Conservation (phyloP, 257 asterid species). For the Solanum dulcamara region DNA sequence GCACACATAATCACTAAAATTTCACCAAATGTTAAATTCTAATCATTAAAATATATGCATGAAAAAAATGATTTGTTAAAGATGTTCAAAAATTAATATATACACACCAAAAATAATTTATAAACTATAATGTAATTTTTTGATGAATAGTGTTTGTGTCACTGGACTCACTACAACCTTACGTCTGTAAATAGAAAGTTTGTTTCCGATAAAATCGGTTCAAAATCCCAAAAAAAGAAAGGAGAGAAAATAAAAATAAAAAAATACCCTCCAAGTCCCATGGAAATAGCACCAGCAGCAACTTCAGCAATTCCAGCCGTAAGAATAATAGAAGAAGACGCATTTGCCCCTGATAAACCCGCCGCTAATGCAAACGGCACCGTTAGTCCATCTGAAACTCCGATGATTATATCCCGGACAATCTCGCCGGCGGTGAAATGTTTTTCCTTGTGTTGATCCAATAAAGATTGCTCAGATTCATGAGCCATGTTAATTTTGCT, state of each 20-base stretch:
- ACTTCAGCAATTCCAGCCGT: conserved; percentile 96
- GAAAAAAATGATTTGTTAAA: too few species aligned
- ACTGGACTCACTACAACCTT: too few species aligned
- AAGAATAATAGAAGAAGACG: conserved; percentile 75
- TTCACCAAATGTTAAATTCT: neutral
- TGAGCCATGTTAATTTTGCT: conserved; percentile 19
- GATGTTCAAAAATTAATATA: too few species aligned
- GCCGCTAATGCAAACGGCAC: conserved; percentile 98
- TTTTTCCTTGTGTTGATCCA: conserved; percentile 58
- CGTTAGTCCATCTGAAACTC: conserved; percentile 90
- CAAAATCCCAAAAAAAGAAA: too few species aligned
- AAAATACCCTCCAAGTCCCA: conserved; percentile 98
- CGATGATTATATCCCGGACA: conserved; percentile 83
- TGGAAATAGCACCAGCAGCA: conserved; percentile 96
- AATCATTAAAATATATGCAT: too few species aligned
- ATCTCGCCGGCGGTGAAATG: conserved; percentile 93
- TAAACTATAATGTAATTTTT: too few species aligned
- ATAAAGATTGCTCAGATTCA: conserved; percentile 27
- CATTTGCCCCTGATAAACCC: conserved; percentile 91
- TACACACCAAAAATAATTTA: too few species aligned
- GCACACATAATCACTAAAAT: neutral
- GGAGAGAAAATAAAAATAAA: too few species aligned
- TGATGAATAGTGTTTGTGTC: too few species aligned
- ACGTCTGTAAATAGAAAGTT: too few species aligned
- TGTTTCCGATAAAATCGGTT: too few species aligned